These are phyloP conservation scores for Saxispiralis lemnorum DNA, from an alignment of 495 filamentous ascomycete genomes.

Conservation along the genomic window DNA sequence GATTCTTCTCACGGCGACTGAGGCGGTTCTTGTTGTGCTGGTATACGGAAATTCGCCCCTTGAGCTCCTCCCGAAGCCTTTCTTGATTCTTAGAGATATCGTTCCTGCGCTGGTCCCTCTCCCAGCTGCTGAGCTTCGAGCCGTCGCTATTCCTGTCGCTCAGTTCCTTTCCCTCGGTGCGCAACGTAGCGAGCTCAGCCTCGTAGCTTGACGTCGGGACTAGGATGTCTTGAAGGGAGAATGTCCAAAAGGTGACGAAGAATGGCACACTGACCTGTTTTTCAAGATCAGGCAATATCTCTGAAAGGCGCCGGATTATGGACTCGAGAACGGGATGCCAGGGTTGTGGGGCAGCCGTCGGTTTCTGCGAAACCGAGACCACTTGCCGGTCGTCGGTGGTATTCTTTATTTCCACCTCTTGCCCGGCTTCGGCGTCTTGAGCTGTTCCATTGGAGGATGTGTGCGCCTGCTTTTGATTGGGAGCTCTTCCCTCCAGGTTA, in stretches of 20 bases:
- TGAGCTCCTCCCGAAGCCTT: conserved; percentile 51
- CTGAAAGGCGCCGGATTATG: conserved; percentile 48
- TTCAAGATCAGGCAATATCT: conserved; percentile 46
- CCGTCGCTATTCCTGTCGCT: conserved; percentile 56
- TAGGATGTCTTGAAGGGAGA: conserved; percentile 62
- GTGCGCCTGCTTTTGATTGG: too few relatives aligned
- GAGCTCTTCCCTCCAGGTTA: not conserved
- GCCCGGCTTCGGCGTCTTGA: conserved; percentile 1
- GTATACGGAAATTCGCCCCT: conserved; percentile 46
- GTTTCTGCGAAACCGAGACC: conserved; percentile 16
- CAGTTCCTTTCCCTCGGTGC: conserved; percentile 41
- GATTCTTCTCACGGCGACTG: conserved; percentile 49
- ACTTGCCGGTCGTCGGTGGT: conserved; percentile 10
- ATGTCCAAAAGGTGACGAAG: conserved; percentile 85
- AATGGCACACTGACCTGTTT: conserved; percentile 53
- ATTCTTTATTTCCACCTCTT: conserved; percentile 1
- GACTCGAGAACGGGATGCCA: conserved; percentile 60
- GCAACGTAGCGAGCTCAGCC: conserved; percentile 45
- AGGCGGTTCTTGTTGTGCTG: conserved; percentile 44
- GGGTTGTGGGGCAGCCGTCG: conserved; percentile 15
- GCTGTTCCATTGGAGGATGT: conserved; percentile 1
- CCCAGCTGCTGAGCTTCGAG: conserved; percentile 40
- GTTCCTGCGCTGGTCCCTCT: conserved; percentile 47
- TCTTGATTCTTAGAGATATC: conserved; percentile 39
- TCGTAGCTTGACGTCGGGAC: conserved; percentile 57